Evolutionary conservation across 2,329 filamentous ascomycete genomes (phyloP).

Genomic region (Pseudonectria foliicola): DNA sequence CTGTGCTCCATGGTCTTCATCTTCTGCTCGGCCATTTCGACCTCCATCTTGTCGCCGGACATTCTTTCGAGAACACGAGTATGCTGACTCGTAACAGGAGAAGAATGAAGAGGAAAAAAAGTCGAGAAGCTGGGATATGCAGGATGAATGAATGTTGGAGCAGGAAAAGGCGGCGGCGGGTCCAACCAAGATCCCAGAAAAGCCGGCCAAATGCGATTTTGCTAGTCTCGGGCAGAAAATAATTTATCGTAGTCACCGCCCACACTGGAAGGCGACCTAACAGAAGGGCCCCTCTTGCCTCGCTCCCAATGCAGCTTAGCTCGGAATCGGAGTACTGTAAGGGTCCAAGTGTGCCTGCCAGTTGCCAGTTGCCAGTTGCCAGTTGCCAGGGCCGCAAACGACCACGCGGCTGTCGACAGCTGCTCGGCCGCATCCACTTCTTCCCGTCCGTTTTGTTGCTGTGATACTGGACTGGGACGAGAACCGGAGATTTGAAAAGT

Average conservation of each 20-base stretch:
- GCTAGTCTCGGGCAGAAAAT: conserved; percentile 22
- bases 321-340: no score
- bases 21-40: conserved; percentile 53
- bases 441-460: no score
- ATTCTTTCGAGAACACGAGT: conserved; percentile 26
- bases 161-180: conserved; percentile 4
- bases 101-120: conserved; percentile 1
- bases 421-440: no score
- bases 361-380: no score
- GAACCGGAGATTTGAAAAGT: no score
- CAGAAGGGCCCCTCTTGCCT: no score
- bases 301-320: no score
- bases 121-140: conserved; percentile 13
- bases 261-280: conserved; percentile 41
- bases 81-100: background rate
- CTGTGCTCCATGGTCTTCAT: conserved; percentile 78
- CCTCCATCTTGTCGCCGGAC: conserved; percentile 48
- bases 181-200: conserved; percentile 1
- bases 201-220: conserved; percentile 17
- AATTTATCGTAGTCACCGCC: conserved; percentile 25
- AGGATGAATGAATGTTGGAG: conserved; percentile 8
- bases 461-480: no score
- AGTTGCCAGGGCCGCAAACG: no score
- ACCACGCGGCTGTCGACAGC: no score
- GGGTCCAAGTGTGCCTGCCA: no score